Evolutionary conservation across 257 asterid genomes (phyloP).

Genomic region (Ligustrum vulgare): DNA sequence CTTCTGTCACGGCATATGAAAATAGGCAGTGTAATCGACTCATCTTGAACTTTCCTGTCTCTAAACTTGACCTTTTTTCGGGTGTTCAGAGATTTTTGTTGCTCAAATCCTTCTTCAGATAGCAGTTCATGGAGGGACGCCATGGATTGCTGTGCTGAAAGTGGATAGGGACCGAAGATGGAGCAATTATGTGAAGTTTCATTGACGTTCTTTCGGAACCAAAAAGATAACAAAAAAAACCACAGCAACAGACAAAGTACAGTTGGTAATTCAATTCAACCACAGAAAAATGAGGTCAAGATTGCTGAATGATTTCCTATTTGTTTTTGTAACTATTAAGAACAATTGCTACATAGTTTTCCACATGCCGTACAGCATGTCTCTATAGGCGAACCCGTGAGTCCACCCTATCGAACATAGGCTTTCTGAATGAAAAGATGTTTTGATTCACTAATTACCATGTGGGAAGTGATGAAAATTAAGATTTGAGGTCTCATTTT

Average conservation of each 20-base stretch:
- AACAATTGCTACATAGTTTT: background rate
- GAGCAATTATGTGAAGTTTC: constrained; percentile 24
- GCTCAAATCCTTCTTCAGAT: constrained; percentile 56
- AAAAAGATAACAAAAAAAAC: constrained; percentile 25
- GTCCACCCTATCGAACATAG: background rate
- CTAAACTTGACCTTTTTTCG: constrained; percentile 56
- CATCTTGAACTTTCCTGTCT: constrained; percentile 34
- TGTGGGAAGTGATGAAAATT: constrained; percentile 6
- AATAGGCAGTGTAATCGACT: constrained; percentile 53
- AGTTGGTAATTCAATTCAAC: constrained; percentile 25
- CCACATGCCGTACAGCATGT: background rate
- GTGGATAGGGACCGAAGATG: constrained; percentile 28
- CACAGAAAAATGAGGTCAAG: constrained; percentile 34
- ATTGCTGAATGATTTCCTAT: constrained; percentile 23
- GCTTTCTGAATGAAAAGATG: background rate
- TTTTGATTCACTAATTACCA: background rate
- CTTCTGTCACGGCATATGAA: constrained; percentile 70
- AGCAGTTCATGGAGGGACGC: constrained; percentile 73
- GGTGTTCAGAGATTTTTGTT: constrained; percentile 29
- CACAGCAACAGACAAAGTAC: constrained; percentile 34
- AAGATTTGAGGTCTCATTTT: no score
- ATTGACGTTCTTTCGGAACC: constrained; percentile 37
- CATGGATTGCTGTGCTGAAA: constrained; percentile 31
- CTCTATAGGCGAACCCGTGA: background rate
- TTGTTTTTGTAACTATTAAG: background rate